Evolutionary conservation across 441 rosid species (phyloP).

Genomic region (Euphorbia corollata): DNA sequence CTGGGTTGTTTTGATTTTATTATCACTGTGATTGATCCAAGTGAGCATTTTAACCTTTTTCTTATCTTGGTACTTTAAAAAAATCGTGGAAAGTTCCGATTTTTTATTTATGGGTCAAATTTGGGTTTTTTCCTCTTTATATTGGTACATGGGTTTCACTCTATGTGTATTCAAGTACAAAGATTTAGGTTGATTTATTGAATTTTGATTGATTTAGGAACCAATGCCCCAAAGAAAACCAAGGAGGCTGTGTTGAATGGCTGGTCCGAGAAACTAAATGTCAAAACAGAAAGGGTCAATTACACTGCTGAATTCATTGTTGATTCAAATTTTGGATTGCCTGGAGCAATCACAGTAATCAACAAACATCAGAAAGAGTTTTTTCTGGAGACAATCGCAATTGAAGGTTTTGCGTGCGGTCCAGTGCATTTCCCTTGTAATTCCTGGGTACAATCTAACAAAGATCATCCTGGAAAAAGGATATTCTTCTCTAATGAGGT

Average conservation of each 20-base stretch:
- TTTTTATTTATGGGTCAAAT: too few species aligned
- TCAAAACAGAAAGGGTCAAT: conserved; percentile 65
- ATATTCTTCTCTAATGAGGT: conserved; percentile 86
- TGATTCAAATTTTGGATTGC: conserved; percentile 61
- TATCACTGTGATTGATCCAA: too few species aligned
- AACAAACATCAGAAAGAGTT: conserved; percentile 87
- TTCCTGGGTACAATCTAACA: conserved; percentile 82
- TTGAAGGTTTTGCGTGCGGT: conserved; percentile 80
- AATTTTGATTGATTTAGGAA: conserved; percentile 32
- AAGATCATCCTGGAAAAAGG: conserved; percentile 53
- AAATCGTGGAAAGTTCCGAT: too few species aligned
- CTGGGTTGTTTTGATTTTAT: too few species aligned
- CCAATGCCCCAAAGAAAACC: conserved; percentile 70
- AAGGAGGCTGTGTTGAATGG: conserved; percentile 55
- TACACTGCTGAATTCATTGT: conserved; percentile 76
- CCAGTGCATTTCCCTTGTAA: conserved; percentile 87
- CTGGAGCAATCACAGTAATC: conserved; percentile 73
- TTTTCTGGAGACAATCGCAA: conserved; percentile 65
- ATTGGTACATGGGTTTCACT: too few species aligned
- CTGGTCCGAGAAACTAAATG: conserved; percentile 72
- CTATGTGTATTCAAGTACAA: background rate
- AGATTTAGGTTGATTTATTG: background rate
- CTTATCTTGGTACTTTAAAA: too few species aligned
- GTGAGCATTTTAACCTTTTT: too few species aligned
- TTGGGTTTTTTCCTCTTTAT: too few species aligned